Evolutionary conservation across 805 yeast species (phyloP).

Genomic region (Candida arabinofermentans): DNA sequence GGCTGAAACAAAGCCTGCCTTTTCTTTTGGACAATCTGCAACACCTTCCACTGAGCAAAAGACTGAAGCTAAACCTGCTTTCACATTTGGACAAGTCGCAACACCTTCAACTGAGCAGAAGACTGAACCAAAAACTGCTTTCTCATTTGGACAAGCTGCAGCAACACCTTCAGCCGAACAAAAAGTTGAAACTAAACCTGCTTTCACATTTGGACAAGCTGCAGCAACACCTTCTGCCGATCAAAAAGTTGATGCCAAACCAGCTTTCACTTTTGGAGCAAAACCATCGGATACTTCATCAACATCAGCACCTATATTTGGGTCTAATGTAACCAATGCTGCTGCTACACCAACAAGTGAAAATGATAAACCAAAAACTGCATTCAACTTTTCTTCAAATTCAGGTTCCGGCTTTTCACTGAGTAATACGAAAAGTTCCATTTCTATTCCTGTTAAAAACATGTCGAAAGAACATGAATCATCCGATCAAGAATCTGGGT

Average conservation of each 20-base stretch:
- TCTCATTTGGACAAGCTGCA: constrained; percentile 5
- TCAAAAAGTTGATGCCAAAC: background rate
- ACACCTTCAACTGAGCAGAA: constrained; percentile 2
- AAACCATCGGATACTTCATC: too few relatives aligned
- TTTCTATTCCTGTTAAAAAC: too few relatives aligned
- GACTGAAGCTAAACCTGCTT: constrained; percentile 9
- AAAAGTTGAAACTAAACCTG: constrained; percentile 3
- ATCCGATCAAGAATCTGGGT: too few relatives aligned
- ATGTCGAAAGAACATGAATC: too few relatives aligned
- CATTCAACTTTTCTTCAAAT: constrained; percentile 2
- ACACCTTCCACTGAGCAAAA: constrained; percentile 1
- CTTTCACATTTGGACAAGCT: constrained; percentile 6
- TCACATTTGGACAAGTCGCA: constrained; percentile 17
- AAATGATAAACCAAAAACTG: background rate
- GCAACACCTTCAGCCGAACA: background rate
- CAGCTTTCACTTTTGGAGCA: background rate
- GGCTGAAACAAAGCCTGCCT: constrained; percentile 9
- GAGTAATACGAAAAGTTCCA: too few relatives aligned
- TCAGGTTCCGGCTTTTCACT: too few relatives aligned
- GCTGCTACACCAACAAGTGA: constrained; percentile 1
- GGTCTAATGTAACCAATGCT: background rate
- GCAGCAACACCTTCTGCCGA: background rate
- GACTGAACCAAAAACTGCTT: constrained; percentile 6
- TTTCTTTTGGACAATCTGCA: constrained; percentile 3
- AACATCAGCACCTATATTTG: constrained; percentile 2